phyloP scores from a whole-genome alignment of 345 rosid species.

The Rhodamnia rubescens region DNA sequence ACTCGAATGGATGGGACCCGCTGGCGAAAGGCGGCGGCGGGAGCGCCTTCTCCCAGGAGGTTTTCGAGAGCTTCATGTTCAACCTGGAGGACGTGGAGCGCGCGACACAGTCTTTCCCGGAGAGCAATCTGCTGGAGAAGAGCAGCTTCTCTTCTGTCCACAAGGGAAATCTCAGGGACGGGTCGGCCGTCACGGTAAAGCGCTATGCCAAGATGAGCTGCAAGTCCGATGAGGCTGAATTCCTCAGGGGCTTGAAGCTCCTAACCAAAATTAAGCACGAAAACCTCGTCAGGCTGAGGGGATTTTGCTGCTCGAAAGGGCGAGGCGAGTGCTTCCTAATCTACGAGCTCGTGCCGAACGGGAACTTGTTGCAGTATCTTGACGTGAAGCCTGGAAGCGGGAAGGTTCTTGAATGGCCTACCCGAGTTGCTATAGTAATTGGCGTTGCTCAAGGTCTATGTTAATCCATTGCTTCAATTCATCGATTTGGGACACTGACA shows the following conservation, averaged over 20 bases:
- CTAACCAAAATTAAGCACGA: conserved; percentile 70
- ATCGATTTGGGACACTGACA: neutral
- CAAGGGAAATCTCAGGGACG: conserved; percentile 78
- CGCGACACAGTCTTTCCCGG: conserved; percentile 88
- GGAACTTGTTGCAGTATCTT: conserved; percentile 72
- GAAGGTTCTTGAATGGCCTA: conserved; percentile 73
- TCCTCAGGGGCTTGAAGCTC: conserved; percentile 71
- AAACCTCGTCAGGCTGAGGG: conserved; percentile 68
- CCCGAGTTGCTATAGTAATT: conserved; percentile 59
- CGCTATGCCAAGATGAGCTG: conserved; percentile 83
- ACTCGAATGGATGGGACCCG: conserved; percentile 93
- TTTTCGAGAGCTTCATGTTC: conserved; percentile 84
- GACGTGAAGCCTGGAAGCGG: conserved; percentile 46
- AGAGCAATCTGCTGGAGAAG: conserved; percentile 63
- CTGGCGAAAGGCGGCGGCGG: conserved; percentile 43
- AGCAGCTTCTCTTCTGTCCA: conserved; percentile 62
- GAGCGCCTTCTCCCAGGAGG: conserved; percentile 61
- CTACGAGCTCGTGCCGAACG: conserved; percentile 74
- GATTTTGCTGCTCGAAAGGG: conserved; percentile 91
- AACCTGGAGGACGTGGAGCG: conserved; percentile 90
- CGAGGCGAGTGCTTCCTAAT: conserved; percentile 90
- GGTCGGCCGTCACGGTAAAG: conserved; percentile 65
- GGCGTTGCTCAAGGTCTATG: conserved; percentile 83
- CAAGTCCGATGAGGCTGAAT: conserved; percentile 66
- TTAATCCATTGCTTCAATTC: neutral